phyloP scores from a whole-genome alignment of 306 rosid species.

The Casuarina glauca region DNA sequence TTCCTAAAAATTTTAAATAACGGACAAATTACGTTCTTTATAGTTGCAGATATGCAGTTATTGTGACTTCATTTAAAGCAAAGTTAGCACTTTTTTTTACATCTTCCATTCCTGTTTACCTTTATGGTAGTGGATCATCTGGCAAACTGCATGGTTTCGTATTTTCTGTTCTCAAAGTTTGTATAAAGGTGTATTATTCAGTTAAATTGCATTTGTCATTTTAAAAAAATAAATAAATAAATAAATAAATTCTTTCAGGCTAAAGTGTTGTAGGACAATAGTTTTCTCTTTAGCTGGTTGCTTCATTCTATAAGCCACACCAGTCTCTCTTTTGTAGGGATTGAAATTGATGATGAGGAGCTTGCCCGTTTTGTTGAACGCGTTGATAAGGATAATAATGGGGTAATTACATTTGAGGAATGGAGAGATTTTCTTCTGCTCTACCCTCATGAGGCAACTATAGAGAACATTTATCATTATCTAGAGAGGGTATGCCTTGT shows the following conservation, averaged over 20 bases:
- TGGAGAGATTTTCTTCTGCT: slow-evolving; percentile 97
- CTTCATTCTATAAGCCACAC: slow-evolving; percentile 61
- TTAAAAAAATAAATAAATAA: too few species aligned
- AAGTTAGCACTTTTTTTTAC: neutral
- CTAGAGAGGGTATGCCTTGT: slow-evolving; percentile 92
- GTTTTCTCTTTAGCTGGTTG: slow-evolving; percentile 17
- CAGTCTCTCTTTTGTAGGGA: slow-evolving; percentile 69
- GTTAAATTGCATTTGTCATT: neutral
- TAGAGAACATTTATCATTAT: slow-evolving; percentile 94
- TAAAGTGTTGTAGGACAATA: neutral
- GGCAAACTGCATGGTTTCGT: neutral
- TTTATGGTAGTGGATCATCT: neutral
- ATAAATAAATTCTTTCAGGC: too few species aligned
- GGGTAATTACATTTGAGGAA: slow-evolving; percentile 92
- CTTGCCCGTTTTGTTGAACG: slow-evolving; percentile 94
- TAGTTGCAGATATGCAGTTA: neutral
- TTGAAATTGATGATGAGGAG: slow-evolving; percentile 90
- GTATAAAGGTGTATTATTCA: neutral
- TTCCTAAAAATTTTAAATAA: neutral
- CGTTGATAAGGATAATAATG: slow-evolving; percentile 94
- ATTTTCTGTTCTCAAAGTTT: neutral
- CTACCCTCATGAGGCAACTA: slow-evolving; percentile 94
- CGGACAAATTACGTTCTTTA: neutral
- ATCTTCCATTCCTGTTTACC: neutral
- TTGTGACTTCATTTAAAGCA: neutral